A percentile compares a stretch with the other conserved stretches of the same genome.
Conservation (phyloP, 2,329 filamentous ascomycete genomes). For the Pezicula neosporulosa region DNA sequence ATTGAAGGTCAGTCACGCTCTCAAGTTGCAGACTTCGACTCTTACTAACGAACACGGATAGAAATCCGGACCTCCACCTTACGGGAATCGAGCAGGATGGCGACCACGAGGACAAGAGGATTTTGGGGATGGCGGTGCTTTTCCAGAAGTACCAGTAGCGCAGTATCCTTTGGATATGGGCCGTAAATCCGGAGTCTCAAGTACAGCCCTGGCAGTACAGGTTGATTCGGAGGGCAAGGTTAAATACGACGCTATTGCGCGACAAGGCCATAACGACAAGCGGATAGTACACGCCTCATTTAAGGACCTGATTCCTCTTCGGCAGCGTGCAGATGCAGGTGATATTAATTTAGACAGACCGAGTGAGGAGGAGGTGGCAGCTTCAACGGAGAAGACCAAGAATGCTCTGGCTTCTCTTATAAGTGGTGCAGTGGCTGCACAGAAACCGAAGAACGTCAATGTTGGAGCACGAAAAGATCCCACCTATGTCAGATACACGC, state of each 20-base stretch:
- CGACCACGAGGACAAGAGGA: conserved; percentile 84
- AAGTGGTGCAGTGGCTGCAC: conserved; percentile 80
- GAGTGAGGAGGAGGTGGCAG: conserved; percentile 77
- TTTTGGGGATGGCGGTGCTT: conserved; percentile 93
- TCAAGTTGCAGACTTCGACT: background rate
- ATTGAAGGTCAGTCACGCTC: conserved; percentile 53
- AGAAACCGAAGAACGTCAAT: conserved; percentile 94
- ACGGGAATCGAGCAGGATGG: conserved; percentile 86
- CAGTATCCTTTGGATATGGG: conserved; percentile 98
- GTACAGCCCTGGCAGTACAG: conserved; percentile 88
- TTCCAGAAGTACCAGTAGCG: conserved; percentile 88
- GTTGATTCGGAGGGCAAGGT: conserved; percentile 90
- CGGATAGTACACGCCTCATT: conserved; percentile 92
- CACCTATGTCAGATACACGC: conserved; percentile 93
- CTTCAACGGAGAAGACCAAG: conserved; percentile 83
- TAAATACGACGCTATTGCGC: conserved; percentile 93
- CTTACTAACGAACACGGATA: conserved; percentile 32
- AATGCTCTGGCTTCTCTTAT: conserved; percentile 80
- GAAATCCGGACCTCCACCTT: conserved; percentile 80
- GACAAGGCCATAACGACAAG: conserved; percentile 79
- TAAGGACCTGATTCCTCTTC: conserved; percentile 91
- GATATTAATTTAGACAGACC: conserved; percentile 86
- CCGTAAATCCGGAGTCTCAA: conserved; percentile 65
- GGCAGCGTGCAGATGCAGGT: conserved; percentile 88
- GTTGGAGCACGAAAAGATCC: conserved; percentile 76